A percentile compares a stretch with the other conserved stretches of the same genome.
Conservation (phyloP, 164 flowering plant genomes). For the Kingdonia uniflora region DNA sequence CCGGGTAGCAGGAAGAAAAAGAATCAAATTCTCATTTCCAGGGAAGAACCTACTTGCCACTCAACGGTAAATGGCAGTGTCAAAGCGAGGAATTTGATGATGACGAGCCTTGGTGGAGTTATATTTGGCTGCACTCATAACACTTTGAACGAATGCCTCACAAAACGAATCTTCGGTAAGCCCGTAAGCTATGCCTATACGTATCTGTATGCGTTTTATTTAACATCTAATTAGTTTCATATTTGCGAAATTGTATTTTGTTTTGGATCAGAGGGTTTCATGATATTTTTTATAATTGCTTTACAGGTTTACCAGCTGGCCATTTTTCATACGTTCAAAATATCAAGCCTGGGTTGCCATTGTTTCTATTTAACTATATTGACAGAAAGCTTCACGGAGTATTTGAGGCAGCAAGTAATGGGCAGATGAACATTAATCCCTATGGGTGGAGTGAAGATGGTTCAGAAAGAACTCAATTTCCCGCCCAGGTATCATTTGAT, state of each 20-base stretch:
- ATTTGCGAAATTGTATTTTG: too few species aligned
- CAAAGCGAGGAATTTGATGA: slow-evolving; percentile 30
- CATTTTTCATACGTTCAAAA: slow-evolving; percentile 61
- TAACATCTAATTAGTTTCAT: too few species aligned
- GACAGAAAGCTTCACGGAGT: slow-evolving; percentile 70
- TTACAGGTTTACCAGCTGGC: slow-evolving; percentile 49
- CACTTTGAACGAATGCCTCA: slow-evolving; percentile 59
- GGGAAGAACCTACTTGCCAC: too few species aligned
- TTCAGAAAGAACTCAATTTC: slow-evolving; percentile 44
- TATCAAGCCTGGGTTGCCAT: slow-evolving; percentile 65
- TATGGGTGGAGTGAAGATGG: slow-evolving; percentile 72
- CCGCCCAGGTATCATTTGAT: slow-evolving; percentile 48
- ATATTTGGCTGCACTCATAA: slow-evolving; percentile 62
- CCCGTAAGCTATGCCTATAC: too few species aligned
- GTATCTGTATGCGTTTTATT: not conserved
- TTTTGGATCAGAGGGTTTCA: too few species aligned
- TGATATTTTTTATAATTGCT: not conserved
- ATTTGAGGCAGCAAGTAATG: slow-evolving; percentile 69
- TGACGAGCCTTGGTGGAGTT: slow-evolving; percentile 56
- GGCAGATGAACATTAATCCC: slow-evolving; percentile 55
- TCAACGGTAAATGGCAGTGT: too few species aligned
- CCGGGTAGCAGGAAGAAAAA: too few species aligned
- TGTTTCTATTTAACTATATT: slow-evolving; percentile 77
- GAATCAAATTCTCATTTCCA: too few species aligned
- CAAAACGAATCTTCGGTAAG: slow-evolving; percentile 69